Percentiles rank a stretch among this genome's conserved stretches.
phyloP scores from a whole-genome alignment of 176 grass and related monocot species.

The Zoysia pacifica region DNA sequence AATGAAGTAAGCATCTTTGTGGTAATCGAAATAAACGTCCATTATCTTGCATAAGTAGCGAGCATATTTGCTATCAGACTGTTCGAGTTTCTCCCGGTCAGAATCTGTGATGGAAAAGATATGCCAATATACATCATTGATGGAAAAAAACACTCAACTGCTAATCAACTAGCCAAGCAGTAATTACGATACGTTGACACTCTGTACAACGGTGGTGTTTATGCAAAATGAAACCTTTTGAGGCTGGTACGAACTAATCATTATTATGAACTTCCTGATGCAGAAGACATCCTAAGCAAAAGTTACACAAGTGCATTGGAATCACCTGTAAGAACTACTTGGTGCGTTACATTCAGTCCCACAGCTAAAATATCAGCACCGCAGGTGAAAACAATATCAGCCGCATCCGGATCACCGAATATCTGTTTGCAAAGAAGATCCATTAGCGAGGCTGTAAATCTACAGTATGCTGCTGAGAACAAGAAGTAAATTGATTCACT shows the following conservation, averaged over 20 bases:
- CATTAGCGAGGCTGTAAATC: neutral
- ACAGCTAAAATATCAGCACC: conserved; percentile 89
- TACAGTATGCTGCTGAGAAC: neutral
- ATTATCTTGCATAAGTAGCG: conserved; percentile 85
- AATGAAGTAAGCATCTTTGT: conserved; percentile 66
- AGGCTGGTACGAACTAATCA: neutral
- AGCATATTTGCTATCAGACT: conserved; percentile 69
- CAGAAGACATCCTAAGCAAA: neutral
- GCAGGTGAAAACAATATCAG: conserved; percentile 86
- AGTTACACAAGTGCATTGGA: neutral
- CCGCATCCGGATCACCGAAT: conserved; percentile 86
- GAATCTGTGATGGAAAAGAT: conserved; percentile 51
- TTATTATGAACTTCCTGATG: neutral
- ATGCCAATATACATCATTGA: neutral
- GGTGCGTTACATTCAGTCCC: conserved; percentile 89
- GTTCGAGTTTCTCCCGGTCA: conserved; percentile 66
- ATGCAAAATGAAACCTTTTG: neutral
- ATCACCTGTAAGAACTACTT: conserved; percentile 85
- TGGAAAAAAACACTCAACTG: neutral
- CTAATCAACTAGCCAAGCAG: neutral
- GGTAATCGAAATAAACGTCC: conserved; percentile 79
- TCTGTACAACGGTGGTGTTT: neutral
- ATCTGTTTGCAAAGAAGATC: conserved; percentile 54
- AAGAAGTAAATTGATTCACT: neutral
- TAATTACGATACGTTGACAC: neutral